Base-by-base conservation (phyloP, 176 grass and related monocot species). In the Ensete ventricosum region DNA sequence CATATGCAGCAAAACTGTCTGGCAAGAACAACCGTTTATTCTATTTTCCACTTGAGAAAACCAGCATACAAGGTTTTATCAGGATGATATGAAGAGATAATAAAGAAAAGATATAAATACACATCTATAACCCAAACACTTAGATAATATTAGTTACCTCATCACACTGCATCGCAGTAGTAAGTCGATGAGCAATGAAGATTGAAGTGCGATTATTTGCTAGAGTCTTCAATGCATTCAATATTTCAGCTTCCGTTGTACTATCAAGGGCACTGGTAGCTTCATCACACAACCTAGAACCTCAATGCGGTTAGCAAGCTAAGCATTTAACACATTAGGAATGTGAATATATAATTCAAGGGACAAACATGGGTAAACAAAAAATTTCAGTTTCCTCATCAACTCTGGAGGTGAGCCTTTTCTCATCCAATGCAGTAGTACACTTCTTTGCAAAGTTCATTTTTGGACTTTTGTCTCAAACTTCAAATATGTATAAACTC, bases 231-330 rank as follows among this genome's bases (percentile, higher is more conserved):
- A 99, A 62, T 69, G 90, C 89, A 84, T 77, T 94, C 78, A 99
- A 85, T 80, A 99, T 99, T 71, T 86, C 89, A 9, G 90, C 95
- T 87, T 99, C 90, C 50, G 95, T 99, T 72, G 86, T 94, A 69
- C 95, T 94, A 84, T 99, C 95, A 84, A 99, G 95, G 23, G 95
- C 90, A 11, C 95, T 93, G 24, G 95, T 99, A 71, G 95, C 95
- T 91, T 99, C 95, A 54, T 99, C 95, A 79, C 90, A 99, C 80
- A 99, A 87, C 69, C 95, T 88, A 73, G 64, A 72, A 78, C 29
- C 13, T 29, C 64, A 67, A 43, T 13, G 34, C 0, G 7, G 2
- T 67, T 16, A 17, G 26, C 6, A 16, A 70, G 43, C 22, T 11
- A 70, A 50, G 34, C 34, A 43, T 43, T 43, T 67, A n/a, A 23